Base-by-base conservation (phyloP, 148 eudicot species). In the Hydrangea macrophylla region DNA sequence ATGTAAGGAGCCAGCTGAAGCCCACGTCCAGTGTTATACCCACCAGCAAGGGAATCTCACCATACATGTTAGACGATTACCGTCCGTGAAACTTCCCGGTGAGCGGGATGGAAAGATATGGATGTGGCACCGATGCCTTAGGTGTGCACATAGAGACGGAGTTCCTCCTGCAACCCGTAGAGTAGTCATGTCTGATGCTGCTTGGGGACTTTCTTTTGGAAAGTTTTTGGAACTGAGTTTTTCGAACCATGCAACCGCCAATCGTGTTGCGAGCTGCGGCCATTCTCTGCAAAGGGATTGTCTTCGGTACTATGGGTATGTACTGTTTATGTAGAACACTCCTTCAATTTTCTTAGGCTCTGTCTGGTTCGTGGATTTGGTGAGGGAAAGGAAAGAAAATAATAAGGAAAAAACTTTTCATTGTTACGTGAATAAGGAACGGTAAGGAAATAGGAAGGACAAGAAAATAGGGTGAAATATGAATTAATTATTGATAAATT, bases 61-160 rank as follows among this genome's bases (percentile, higher is more conserved):
- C 2, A 86, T 95, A 62, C 89, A 89, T 78, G 97, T 95, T 65
- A 84, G 84, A 67, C 84, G 90, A 24, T 65, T 91, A 0, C 86
- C 88, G 64, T 75, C 82, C 15, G 64, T 75, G 45, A 85, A 81
- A 71, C 87, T 95, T 61, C 81, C 93, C 62, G 99, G 99, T 62
- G 92, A 87, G 75, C 79, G 76, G 55, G 97, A 91, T 76, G 96
- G 96, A 39, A 95, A 91, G 81, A 95, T 95, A 69, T 91, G 99
- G 99, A 94, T 94, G 99, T 94, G 99, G 99, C 97, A 94, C 72
- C 75, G 99, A 50, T 94, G 99, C 83, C 91, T 94, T 71, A 82
- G 83, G 75, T 94, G 99, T 70, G 82, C 75, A 6, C 87, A 75
- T 25, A 59, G 79, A 18, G 90, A 84, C 65, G 90, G 90, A 35